Percentiles rank a stretch among this genome's conserved stretches.
Conservation (phyloP, 2,329 filamentous ascomycete genomes). For the Cladosporium halotolerans region DNA sequence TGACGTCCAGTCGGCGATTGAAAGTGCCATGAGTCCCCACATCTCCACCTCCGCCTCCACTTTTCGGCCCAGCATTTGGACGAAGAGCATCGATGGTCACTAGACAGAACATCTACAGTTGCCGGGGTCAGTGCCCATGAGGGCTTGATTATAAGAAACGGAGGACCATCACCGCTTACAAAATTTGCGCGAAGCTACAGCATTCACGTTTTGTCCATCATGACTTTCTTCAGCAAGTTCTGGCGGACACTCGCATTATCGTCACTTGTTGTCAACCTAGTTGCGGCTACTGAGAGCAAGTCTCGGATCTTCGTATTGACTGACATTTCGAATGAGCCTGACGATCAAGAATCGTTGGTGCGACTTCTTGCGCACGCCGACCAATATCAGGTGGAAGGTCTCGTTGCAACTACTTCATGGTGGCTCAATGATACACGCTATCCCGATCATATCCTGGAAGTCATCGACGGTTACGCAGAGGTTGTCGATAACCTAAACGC, state of each 20-base stretch:
- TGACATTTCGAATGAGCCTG: slow-evolving; percentile 25
- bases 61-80: background rate
- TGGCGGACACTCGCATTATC: background rate
- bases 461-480: slow-evolving; percentile 25
- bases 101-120: too few relatives aligned
- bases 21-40: background rate
- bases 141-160: too few relatives aligned
- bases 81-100: too few relatives aligned
- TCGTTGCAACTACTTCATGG: slow-evolving; percentile 16
- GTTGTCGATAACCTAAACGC: slow-evolving; percentile 38
- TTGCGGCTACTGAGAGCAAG: slow-evolving; percentile 2
- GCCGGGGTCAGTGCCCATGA: too few relatives aligned
- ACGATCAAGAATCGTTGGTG: slow-evolving; percentile 23
- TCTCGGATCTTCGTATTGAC: slow-evolving; percentile 17
- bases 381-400: slow-evolving; percentile 13
- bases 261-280: background rate
- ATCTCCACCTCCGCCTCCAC: background rate
- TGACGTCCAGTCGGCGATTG: background rate
- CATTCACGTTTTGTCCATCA: background rate
- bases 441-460: slow-evolving; percentile 23
- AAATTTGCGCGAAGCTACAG: too few relatives aligned
- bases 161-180: too few relatives aligned
- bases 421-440: slow-evolving; percentile 19
- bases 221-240: background rate
- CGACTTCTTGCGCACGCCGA: slow-evolving; percentile 15